phyloP scores from a whole-genome alignment of 768 basidiomycete genomes.

The Epithele typhae region DNA sequence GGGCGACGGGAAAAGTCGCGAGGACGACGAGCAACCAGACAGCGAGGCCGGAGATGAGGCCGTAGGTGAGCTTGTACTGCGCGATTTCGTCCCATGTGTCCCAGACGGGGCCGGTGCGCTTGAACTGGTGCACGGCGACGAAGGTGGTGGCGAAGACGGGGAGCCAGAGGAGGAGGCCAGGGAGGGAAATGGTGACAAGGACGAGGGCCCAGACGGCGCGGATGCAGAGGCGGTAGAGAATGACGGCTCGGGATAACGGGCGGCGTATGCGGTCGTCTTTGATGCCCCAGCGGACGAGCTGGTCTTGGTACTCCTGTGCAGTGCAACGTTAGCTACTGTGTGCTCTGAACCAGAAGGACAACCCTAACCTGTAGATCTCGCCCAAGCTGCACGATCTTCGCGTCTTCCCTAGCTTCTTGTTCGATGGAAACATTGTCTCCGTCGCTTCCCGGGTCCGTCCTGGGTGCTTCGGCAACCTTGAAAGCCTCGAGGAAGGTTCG shows the following conservation, averaged over 20 bases:
- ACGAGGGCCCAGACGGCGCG: slow-evolving; percentile 60
- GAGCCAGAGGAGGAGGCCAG: slow-evolving; percentile 78
- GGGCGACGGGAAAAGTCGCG: slow-evolving; percentile 58
- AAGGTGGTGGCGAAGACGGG: slow-evolving; percentile 73
- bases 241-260: slow-evolving; percentile 45
- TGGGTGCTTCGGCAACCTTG: slow-evolving; percentile 33
- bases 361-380: slow-evolving; percentile 55
- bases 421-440: slow-evolving; percentile 17
- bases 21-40: slow-evolving; percentile 57
- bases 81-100: slow-evolving; percentile 91
- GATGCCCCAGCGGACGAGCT: slow-evolving; percentile 60
- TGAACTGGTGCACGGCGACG: slow-evolving; percentile 69
- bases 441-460: slow-evolving; percentile 11
- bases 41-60: slow-evolving; percentile 64
- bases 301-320: slow-evolving; percentile 72
- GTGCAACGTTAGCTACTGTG: too few species aligned
- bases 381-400: slow-evolving; percentile 26
- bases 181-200: slow-evolving; percentile 62
- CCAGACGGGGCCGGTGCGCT: slow-evolving; percentile 76
- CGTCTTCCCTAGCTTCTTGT: slow-evolving; percentile 19
- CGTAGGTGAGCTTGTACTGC: slow-evolving; percentile 84
- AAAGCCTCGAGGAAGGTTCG: slow-evolving; percentile 76
- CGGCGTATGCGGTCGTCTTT: slow-evolving; percentile 84
- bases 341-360: background rate
- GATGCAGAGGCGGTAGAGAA: slow-evolving; percentile 60